phyloP scores from a whole-genome alignment of 495 filamentous ascomycete genomes.

The Mycothermus thermophilus region DNA sequence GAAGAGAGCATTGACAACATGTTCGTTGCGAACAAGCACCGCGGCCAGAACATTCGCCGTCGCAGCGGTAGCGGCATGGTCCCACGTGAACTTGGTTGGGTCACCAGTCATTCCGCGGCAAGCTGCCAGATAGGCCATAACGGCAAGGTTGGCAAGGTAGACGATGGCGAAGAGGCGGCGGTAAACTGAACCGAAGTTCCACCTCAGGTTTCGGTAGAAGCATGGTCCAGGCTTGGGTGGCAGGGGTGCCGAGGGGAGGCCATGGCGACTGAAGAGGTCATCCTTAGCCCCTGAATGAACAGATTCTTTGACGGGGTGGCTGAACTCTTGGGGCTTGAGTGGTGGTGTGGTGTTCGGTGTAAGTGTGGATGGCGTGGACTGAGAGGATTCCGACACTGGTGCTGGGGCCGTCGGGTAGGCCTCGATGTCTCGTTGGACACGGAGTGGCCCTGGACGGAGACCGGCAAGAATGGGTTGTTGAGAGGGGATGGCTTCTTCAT shows the following conservation, averaged over 20 bases:
- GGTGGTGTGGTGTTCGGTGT: neutral
- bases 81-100: conserved; percentile 11
- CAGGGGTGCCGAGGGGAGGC: conserved; percentile 9
- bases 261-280: conserved; percentile 7
- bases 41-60: conserved; percentile 35
- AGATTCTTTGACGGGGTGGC: neutral
- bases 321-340: neutral
- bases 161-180: conserved; percentile 23
- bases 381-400: too few species aligned
- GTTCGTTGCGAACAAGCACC: conserved; percentile 55
- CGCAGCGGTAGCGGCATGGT: conserved; percentile 23
- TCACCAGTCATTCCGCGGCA: neutral
- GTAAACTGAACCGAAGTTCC: conserved; percentile 26
- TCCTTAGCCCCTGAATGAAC: conserved; percentile 2
- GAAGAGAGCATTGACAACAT: conserved; percentile 62
- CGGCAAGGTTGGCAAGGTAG: conserved; percentile 18
- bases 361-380: neutral
- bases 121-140: conserved; percentile 10
- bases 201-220: conserved; percentile 19
- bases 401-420: too few species aligned
- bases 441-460: too few species aligned
- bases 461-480: too few species aligned
- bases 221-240: conserved; percentile 18
- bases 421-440: too few species aligned
- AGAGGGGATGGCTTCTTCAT: too few species aligned